These are phyloP conservation scores for Solidago caesia DNA, from an alignment of 129 eudicot species.

Conservation along the genomic window DNA sequence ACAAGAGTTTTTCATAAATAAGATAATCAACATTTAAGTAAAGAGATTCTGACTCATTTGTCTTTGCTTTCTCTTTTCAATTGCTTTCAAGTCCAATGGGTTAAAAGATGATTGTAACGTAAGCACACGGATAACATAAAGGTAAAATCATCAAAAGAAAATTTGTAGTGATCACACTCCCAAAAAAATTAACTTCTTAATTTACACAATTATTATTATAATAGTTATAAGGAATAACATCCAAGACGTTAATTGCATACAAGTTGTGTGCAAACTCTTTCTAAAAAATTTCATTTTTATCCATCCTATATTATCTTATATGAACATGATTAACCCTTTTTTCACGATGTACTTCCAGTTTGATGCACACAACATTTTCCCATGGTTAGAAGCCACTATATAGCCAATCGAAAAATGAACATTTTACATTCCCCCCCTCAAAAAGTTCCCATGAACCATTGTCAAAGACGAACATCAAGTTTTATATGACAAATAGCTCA, in stretches of 20 bases:
- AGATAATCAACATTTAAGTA: too few species aligned
- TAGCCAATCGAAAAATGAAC: constrained; percentile 16
- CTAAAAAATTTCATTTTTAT: too few species aligned
- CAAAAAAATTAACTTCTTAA: neutral
- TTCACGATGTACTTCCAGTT: too few species aligned
- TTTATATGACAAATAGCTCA: neutral
- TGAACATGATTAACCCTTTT: too few species aligned
- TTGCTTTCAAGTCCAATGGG: neutral
- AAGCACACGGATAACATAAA: neutral
- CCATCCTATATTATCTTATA: too few species aligned
- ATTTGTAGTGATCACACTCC: neutral
- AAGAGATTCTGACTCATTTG: neutral
- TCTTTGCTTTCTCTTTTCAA: neutral
- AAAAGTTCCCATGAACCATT: constrained; percentile 2
- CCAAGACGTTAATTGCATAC: too few species aligned
- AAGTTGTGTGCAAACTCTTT: too few species aligned
- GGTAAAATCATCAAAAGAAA: neutral
- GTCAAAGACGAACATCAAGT: neutral
- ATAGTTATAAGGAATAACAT: too few species aligned
- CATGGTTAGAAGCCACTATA: neutral
- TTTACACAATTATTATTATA: constrained; percentile 21
- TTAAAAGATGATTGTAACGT: neutral
- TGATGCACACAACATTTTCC: too few species aligned
- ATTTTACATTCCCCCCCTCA: constrained; percentile 8
- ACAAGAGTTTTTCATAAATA: too few species aligned